Conservation (phyloP, 2,329 filamentous ascomycete species). For the Aureobasidium sp. region DNA sequence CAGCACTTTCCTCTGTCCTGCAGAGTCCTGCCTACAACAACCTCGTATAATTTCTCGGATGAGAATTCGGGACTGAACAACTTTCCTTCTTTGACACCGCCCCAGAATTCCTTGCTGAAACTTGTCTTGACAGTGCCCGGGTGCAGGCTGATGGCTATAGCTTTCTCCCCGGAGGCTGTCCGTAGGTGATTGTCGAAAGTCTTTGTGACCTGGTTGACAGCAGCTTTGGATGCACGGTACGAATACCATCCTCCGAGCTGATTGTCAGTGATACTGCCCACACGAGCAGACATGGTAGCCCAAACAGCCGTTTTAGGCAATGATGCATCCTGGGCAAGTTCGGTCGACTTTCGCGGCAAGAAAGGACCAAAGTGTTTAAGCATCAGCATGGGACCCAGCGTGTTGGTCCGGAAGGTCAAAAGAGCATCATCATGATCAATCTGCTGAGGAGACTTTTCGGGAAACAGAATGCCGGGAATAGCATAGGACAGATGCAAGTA, state of each 20-base stretch:
- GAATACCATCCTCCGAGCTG: constrained; percentile 71
- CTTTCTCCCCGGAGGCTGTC: constrained; percentile 51
- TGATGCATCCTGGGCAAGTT: constrained; percentile 27
- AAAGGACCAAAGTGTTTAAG: constrained; percentile 68
- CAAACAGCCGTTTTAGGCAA: constrained; percentile 53
- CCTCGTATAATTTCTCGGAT: constrained; percentile 55
- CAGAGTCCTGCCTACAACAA: constrained; percentile 44
- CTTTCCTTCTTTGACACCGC: constrained; percentile 51
- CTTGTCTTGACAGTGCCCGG: constrained; percentile 75
- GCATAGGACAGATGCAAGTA: constrained; percentile 64
- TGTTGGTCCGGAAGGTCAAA: constrained; percentile 66
- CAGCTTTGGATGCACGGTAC: constrained; percentile 71
- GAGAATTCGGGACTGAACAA: constrained; percentile 62
- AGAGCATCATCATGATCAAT: constrained; percentile 55
- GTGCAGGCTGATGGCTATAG: constrained; percentile 64
- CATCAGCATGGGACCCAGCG: constrained; percentile 65
- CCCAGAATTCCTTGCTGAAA: constrained; percentile 67
- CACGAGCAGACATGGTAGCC: constrained; percentile 70
- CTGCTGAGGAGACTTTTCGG: constrained; percentile 63
- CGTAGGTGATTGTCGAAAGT: constrained; percentile 63
- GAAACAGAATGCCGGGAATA: constrained; percentile 63
- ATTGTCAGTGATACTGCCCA: constrained; percentile 69
- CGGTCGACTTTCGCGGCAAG: constrained; percentile 53
- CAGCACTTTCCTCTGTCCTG: constrained; percentile 56
- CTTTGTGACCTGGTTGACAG: constrained; percentile 62